Conservation (phyloP, 306 rosid genomes). For the Fagus crenata region DNA sequence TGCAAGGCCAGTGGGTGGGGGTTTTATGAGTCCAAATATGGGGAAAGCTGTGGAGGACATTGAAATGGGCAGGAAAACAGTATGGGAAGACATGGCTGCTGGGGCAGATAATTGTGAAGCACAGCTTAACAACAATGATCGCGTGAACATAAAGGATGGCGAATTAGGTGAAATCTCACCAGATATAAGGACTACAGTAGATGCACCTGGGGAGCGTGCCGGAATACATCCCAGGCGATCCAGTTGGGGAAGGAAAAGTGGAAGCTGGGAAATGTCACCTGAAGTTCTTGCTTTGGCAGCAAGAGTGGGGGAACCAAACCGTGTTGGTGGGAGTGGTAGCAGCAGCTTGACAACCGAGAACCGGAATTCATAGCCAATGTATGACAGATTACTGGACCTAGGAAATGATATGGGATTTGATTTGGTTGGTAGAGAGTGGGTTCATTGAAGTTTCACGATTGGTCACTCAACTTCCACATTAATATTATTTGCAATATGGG, state of each 20-base stretch:
- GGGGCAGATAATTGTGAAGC: conserved; percentile 66
- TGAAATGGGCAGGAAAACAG: conserved; percentile 95
- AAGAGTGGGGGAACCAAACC: conserved; percentile 78
- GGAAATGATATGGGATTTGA: conserved; percentile 26
- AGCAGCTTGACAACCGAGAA: conserved; percentile 48
- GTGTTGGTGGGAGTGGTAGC: conserved; percentile 59
- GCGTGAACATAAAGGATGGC: conserved; percentile 69
- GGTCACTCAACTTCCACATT: conserved; percentile 38
- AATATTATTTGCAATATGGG: conserved; percentile 53
- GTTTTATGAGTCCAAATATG: conserved; percentile 87
- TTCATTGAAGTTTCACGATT: conserved; percentile 28
- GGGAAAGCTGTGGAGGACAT: conserved; percentile 90
- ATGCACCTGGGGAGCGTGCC: conserved; percentile 57
- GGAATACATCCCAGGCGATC: conserved; percentile 87
- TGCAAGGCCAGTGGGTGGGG: conserved; percentile 63
- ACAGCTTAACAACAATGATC: conserved; percentile 57
- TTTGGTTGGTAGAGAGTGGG: conserved; percentile 30
- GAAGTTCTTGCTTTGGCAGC: conserved; percentile 94
- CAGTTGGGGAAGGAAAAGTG: conserved; percentile 99
- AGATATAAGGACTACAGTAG: conserved; percentile 69
- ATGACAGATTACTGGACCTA: conserved; percentile 10
- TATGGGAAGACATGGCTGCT: conserved; percentile 74
- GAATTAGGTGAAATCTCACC: conserved; percentile 76
- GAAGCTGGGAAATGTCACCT: conserved; percentile 99
- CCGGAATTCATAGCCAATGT: conserved; percentile 30